Conservation (phyloP, 495 filamentous ascomycete genomes). For the Bacidia rubella region DNA sequence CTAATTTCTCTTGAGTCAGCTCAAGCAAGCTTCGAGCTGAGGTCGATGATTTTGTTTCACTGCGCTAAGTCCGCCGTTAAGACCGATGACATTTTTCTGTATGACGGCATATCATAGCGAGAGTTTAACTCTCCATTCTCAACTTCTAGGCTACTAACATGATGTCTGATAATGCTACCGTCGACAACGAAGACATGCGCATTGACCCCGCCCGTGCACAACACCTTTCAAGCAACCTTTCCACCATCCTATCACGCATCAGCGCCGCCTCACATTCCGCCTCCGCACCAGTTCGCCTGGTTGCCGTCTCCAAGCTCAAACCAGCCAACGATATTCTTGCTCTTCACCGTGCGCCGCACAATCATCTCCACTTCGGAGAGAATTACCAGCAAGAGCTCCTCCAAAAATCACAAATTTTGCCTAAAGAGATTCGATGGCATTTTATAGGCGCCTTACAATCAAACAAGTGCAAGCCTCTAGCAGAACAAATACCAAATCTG, state of each 20-base stretch:
- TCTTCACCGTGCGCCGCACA: conserved; percentile 45
- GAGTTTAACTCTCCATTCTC: too few species aligned
- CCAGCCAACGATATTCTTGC: conserved; percentile 54
- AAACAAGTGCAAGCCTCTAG: conserved; percentile 82
- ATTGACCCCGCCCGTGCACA: conserved; percentile 11
- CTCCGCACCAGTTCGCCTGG: conserved; percentile 21
- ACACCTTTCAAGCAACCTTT: conserved; percentile 8
- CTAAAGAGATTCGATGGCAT: conserved; percentile 77
- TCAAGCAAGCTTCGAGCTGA: too few species aligned
- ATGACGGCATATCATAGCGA: too few species aligned
- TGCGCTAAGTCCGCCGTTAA: too few species aligned
- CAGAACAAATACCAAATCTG: conserved; percentile 73
- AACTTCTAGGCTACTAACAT: too few species aligned
- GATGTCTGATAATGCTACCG: too few species aligned
- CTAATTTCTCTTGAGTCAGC: too few species aligned
- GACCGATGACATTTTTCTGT: too few species aligned
- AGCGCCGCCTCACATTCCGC: background rate
- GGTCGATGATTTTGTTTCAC: too few species aligned
- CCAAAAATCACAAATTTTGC: conserved; percentile 71
- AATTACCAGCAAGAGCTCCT: conserved; percentile 91
- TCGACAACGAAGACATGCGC: conserved; percentile 5
- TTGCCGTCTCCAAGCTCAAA: conserved; percentile 7
- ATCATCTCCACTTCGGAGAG: conserved; percentile 80
- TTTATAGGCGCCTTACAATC: conserved; percentile 87
- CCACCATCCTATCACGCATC: conserved; percentile 11